phyloP scores from a whole-genome alignment of 75 land plant species.

The Adiantum capillusveneris region DNA sequence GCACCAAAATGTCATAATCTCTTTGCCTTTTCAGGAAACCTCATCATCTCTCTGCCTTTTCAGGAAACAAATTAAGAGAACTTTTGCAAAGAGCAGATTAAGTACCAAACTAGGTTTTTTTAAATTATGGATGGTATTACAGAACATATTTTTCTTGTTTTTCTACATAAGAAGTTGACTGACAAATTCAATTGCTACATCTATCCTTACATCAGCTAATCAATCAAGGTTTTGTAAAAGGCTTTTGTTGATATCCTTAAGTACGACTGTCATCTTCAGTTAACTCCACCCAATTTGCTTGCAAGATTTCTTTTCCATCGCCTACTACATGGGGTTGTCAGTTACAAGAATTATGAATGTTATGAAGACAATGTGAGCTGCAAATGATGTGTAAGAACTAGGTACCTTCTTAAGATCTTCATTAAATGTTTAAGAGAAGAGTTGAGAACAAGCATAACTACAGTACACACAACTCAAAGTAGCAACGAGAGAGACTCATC shows the following conservation, averaged over 20 bases:
- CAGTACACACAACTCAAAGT: too few relatives aligned
- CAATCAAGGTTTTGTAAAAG: slow-evolving; percentile 24
- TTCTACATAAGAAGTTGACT: too few relatives aligned
- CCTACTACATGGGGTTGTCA: slow-evolving; percentile 15
- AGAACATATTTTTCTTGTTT: slow-evolving; percentile 18
- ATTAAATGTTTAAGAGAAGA: too few relatives aligned
- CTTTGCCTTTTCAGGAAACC: slow-evolving; percentile 35
- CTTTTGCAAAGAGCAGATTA: background rate
- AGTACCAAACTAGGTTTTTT: background rate
- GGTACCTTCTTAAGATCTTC: too few relatives aligned
- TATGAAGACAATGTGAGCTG: background rate
- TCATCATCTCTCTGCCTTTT: too few relatives aligned
- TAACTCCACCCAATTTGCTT: slow-evolving; percentile 15
- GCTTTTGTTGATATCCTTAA: slow-evolving; percentile 4
- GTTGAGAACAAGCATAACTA: too few relatives aligned
- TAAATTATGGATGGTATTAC: slow-evolving; percentile 9
- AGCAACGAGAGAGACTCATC: too few relatives aligned
- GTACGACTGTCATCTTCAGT: slow-evolving; percentile 13
- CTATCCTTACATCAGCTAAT: slow-evolving; percentile 27
- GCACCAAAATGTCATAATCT: too few relatives aligned
- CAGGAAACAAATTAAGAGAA: slow-evolving; percentile 25
- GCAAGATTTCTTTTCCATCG: slow-evolving; percentile 19
- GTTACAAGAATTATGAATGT: background rate
- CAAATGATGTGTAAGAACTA: too few relatives aligned
- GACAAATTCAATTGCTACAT: background rate